phyloP scores from a whole-genome alignment of 1,284 basidiomycete genomes.

The Athelia sp. region DNA sequence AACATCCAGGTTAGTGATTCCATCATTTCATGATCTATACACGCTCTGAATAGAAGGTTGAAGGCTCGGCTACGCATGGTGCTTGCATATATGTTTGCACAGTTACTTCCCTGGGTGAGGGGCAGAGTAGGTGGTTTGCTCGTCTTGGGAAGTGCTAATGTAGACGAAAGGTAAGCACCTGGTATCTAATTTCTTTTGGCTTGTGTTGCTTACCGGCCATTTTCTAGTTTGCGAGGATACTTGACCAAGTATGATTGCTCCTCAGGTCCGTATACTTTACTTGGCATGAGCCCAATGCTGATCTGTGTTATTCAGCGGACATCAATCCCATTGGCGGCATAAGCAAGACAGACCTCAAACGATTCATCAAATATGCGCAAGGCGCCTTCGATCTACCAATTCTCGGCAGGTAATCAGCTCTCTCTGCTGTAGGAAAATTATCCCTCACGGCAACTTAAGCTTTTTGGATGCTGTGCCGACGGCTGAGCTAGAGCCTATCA shows the following conservation, averaged over 20 bases:
- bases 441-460: constrained; percentile 36
- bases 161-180: constrained; percentile 83
- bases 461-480: constrained; percentile 93
- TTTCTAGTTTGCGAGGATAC: constrained; percentile 85
- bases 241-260: constrained; percentile 97
- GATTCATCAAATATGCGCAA: constrained; percentile 87
- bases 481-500: constrained; percentile 95
- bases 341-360: constrained; percentile 96
- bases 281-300: neutral
- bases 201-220: too few relatives aligned
- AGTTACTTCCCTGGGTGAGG: constrained; percentile 90
- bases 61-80: constrained; percentile 94
- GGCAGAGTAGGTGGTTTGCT: constrained; percentile 84
- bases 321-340: constrained; percentile 98
- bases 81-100: constrained; percentile 95
- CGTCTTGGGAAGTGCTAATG: constrained; percentile 95
- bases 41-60: constrained; percentile 2
- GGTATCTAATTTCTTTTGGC: too few relatives aligned
- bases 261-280: constrained; percentile 47
- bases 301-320: constrained; percentile 57
- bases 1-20: constrained; percentile 78
- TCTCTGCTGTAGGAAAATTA: neutral
- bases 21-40: neutral
- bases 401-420: constrained; percentile 54
- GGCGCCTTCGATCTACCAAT: constrained; percentile 82